Conservation (phyloP, 2,329 filamentous ascomycete genomes). For the Fusarium multiceps region DNA sequence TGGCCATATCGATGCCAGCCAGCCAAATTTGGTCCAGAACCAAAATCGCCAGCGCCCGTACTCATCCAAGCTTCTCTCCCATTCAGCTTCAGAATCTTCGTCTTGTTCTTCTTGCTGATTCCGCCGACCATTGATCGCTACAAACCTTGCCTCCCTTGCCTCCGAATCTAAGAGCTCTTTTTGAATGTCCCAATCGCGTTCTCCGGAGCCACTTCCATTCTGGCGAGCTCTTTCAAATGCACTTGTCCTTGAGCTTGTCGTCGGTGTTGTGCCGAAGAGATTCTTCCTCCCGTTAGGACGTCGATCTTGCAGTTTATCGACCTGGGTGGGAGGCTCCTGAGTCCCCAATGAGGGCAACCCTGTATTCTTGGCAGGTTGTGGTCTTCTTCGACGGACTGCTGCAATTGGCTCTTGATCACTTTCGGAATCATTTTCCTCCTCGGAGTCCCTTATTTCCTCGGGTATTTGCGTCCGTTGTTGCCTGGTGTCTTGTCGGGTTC, state of each 20-base stretch:
- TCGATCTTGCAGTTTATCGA: neutral
- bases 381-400: neutral
- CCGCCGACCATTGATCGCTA: neutral
- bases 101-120: neutral
- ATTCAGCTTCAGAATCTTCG: neutral
- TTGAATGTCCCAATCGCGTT: slow-evolving; percentile 36
- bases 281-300: neutral
- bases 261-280: slow-evolving; percentile 22
- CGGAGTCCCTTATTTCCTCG: neutral
- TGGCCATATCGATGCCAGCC: slow-evolving; percentile 41
- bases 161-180: slow-evolving; percentile 1
- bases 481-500: slow-evolving; percentile 8
- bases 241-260: neutral
- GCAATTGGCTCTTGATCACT: neutral
- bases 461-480: neutral
- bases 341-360: neutral
- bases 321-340: neutral
- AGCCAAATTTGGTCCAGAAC: slow-evolving; percentile 38
- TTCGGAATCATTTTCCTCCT: slow-evolving; percentile 1
- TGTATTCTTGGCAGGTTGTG: neutral
- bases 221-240: slow-evolving; percentile 10
- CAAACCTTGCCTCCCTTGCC: neutral
- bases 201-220: slow-evolving; percentile 20
- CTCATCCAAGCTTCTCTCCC: neutral
- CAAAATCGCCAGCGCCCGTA: slow-evolving; percentile 26